Evolutionary conservation across 306 rosid species (phyloP), one percentile per base, ranked within the genome.

Genomic region (Lagenaria siceraria): DNA sequence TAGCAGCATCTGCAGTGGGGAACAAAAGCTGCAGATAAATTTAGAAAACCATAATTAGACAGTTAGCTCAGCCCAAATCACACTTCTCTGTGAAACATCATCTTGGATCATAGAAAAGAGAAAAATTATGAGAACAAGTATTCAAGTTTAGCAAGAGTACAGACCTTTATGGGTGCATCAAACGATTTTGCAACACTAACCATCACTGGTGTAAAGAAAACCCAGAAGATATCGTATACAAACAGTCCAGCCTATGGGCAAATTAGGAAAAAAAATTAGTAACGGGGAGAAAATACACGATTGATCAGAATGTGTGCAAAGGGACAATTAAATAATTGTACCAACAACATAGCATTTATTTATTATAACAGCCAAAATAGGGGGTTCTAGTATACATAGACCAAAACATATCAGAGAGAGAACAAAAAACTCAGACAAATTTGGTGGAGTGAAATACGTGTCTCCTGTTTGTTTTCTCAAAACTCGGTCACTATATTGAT

Each of bases 151-250:
- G 84, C 8, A 65, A 75, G 78, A 66, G 48, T 49, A 54, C 90
- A 35, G 77, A 96, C 99, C 99, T 96, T 96, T 81, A 96, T 96
- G 14, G 99, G 99, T 74, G 99, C 99, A 76, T 96, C 99, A 76
- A 96, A 96, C 74, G 98, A 96, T 89, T 96, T 96, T 40, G 99
- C 99, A 73, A 96, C 99, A 81, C 99, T 96, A 73, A 96, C 99
- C 99, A 96, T 96, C 80, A 96, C 99, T 10, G 99, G 99, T 56
- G 98, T 96, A 87, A 96, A 96, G 93, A 96, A 96, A 80, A 96
- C 99, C 99, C 99, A 96, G 96, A 96, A 96, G 74, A 96, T 92
- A 83, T 96, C 98, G 61, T 96, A 96, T 11, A 96, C 94, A 81
- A 96, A 96, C 36, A 96, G 96, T 70, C 99, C 99, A 49, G 94